phyloP scores from a whole-genome alignment of 495 filamentous ascomycete genomes.

The Penicillium odoratum region DNA sequence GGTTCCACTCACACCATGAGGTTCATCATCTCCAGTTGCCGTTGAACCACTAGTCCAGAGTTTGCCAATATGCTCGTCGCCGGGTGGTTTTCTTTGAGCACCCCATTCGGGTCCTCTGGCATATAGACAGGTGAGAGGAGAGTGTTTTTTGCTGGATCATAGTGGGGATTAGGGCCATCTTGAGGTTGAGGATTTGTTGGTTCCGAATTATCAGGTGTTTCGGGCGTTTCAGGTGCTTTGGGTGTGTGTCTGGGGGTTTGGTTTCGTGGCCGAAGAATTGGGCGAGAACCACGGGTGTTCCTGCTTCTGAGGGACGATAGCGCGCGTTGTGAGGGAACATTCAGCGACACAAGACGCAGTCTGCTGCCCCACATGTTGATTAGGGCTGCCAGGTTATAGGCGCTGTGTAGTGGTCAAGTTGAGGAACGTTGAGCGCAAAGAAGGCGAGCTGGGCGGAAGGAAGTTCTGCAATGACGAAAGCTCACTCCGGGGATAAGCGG shows the following conservation, averaged over 20 bases:
- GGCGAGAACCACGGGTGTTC: slow-evolving; percentile 30
- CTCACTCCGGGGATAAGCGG: slow-evolving; percentile 34
- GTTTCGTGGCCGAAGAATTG: slow-evolving; percentile 29
- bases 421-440: not conserved
- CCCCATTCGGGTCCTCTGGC: slow-evolving; percentile 61
- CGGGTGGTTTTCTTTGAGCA: slow-evolving; percentile 62
- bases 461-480: slow-evolving; percentile 21
- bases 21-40: slow-evolving; percentile 71
- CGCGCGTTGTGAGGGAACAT: slow-evolving; percentile 27
- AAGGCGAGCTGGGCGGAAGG: not conserved
- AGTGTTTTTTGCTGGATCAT: slow-evolving; percentile 46
- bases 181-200: slow-evolving; percentile 11
- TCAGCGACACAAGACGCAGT: slow-evolving; percentile 25
- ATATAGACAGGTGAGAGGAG: slow-evolving; percentile 56
- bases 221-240: slow-evolving; percentile 12
- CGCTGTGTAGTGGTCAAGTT: not conserved
- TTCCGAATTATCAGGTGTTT: slow-evolving; percentile 14
- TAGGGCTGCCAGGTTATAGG: not conserved
- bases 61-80: slow-evolving; percentile 59
- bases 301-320: slow-evolving; percentile 35
- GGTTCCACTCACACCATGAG: slow-evolving; percentile 54
- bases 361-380: slow-evolving; percentile 33
- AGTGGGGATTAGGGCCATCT: slow-evolving; percentile 23
- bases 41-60: slow-evolving; percentile 63
- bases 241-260: slow-evolving; percentile 13